Percentiles rank a stretch among this genome's conserved stretches.
These are phyloP conservation scores for Phytophthora citrophthora DNA, from an alignment of 352 stramenopile genomes.

Conservation along the genomic window DNA sequence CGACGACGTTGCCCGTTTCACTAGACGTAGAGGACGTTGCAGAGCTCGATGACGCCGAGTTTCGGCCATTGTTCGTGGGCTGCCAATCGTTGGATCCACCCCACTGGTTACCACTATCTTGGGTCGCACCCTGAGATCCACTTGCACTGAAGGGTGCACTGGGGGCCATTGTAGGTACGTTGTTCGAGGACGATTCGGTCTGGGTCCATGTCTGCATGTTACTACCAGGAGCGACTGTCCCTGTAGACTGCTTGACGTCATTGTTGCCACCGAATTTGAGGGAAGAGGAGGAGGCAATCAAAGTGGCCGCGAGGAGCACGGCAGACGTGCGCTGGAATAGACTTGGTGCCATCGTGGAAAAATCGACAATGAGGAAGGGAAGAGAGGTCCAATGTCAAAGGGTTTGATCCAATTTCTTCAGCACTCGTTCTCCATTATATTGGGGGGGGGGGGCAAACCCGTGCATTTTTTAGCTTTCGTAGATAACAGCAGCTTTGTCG, in stretches of 20 bases:
- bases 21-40: conserved; percentile 1
- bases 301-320: conserved; percentile 19
- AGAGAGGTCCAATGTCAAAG: not conserved
- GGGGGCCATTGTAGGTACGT: conserved; percentile 13
- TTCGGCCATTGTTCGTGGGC: too few relatives aligned
- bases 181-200: conserved; percentile 17
- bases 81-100: too few relatives aligned
- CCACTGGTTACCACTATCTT: too few relatives aligned
- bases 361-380: conserved; percentile 12
- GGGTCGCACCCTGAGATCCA: conserved; percentile 10
- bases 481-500: conserved; percentile 8
- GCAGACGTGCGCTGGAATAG: conserved; percentile 15
- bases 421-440: too few relatives aligned
- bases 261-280: conserved; percentile 20
- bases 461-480: not conserved
- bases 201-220: conserved; percentile 16
- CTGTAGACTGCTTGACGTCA: conserved; percentile 20
- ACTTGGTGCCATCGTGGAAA: conserved; percentile 17
- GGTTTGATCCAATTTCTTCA: not conserved
- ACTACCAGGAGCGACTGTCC: conserved; percentile 9
- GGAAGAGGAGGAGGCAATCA: conserved; percentile 11
- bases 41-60: too few relatives aligned
- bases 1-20: conserved; percentile 1
- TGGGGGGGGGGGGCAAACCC: too few relatives aligned
- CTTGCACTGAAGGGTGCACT: conserved; percentile 1